A percentile compares a stretch with the other conserved stretches of the same genome.
Evolutionary conservation across 768 basidiomycete genomes (phyloP).

Genomic region (Lyophyllum atratum): DNA sequence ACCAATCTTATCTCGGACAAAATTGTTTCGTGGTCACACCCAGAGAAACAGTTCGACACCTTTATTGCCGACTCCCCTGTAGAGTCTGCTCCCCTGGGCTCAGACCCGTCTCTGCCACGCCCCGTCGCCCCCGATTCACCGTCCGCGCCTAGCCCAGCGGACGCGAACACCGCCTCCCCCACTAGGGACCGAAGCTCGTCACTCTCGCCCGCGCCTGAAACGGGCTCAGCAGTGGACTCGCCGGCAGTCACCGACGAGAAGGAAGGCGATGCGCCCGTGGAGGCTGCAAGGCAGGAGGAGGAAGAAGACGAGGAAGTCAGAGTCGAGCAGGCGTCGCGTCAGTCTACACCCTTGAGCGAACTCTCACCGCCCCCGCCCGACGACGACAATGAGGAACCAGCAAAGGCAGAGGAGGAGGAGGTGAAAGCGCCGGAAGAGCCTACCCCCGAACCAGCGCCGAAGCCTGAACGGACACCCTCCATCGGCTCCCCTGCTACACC

Average conservation of each 20-base stretch:
- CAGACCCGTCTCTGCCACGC: conserved; percentile 7
- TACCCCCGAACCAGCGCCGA: not conserved
- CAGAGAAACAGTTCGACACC: conserved; percentile 14
- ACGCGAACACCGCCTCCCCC: conserved; percentile 29
- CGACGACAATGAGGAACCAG: conserved; percentile 15
- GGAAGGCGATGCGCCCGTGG: conserved; percentile 32
- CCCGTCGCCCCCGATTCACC: conserved; percentile 26
- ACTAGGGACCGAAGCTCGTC: conserved; percentile 53
- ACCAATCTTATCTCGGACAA: conserved; percentile 21
- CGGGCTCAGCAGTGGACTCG: conserved; percentile 35
- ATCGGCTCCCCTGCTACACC: conserved; percentile 17
- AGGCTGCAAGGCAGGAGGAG: conserved; percentile 26
- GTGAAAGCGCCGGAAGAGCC: not conserved
- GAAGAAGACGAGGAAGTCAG: conserved; percentile 28
- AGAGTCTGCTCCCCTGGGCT: not conserved
- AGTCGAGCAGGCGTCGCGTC: conserved; percentile 44
- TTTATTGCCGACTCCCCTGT: conserved; percentile 3
- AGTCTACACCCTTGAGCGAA: conserved; percentile 76
- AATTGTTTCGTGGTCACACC: conserved; percentile 16
- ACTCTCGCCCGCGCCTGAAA: conserved; percentile 56
- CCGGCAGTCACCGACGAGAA: conserved; percentile 26
- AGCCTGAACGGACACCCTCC: conserved; percentile 5
- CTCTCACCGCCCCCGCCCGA: conserved; percentile 64
- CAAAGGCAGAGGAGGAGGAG: not conserved
- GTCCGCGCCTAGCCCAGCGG: conserved; percentile 22